Evolutionary conservation across 176 grass and related monocot genomes (phyloP).

Genomic region (Saccharum spontaneum): DNA sequence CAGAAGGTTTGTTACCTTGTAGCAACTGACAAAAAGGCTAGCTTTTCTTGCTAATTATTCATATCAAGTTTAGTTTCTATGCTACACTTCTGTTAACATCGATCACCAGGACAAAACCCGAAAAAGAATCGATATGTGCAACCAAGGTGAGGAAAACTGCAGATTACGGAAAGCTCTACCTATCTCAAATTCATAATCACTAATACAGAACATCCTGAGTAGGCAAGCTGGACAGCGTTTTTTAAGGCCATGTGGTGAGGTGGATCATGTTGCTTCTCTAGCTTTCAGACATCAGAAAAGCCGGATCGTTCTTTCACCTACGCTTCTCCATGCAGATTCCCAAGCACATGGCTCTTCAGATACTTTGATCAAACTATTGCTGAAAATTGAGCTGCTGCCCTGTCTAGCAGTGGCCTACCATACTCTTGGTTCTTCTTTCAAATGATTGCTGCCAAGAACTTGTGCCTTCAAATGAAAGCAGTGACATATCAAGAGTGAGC

Average conservation of each 20-base stretch:
- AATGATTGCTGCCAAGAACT: conserved; percentile 41
- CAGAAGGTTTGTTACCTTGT: not conserved
- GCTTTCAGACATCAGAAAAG: conserved; percentile 35
- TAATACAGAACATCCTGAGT: conserved; percentile 15
- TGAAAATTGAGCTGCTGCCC: conserved; percentile 32
- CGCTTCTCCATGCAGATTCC: conserved; percentile 14
- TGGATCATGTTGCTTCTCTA: conserved; percentile 15
- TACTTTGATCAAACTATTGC: conserved; percentile 14
- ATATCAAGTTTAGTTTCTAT: conserved; percentile 35
- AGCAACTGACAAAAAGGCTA: conserved; percentile 37
- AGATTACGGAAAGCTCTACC: conserved; percentile 28
- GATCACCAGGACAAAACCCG: conserved; percentile 27
- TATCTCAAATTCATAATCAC: conserved; percentile 31
- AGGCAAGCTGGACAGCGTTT: conserved; percentile 10
- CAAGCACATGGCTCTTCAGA: conserved; percentile 23
- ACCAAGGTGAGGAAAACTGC: conserved; percentile 48
- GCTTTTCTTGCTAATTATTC: conserved; percentile 49
- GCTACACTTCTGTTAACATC: conserved; percentile 43
- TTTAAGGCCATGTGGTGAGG: conserved; percentile 12
- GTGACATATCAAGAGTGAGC: conserved; percentile 12
- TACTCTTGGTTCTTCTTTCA: conserved; percentile 57
- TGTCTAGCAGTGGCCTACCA: conserved; percentile 36
- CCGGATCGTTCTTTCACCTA: conserved; percentile 17
- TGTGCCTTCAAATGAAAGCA: conserved; percentile 45
- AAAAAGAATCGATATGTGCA: conserved; percentile 63